Evolutionary conservation across 495 filamentous ascomycete species (phyloP), one percentile per base, ranked within the genome.

Genomic region (Echria macrotheca): DNA sequence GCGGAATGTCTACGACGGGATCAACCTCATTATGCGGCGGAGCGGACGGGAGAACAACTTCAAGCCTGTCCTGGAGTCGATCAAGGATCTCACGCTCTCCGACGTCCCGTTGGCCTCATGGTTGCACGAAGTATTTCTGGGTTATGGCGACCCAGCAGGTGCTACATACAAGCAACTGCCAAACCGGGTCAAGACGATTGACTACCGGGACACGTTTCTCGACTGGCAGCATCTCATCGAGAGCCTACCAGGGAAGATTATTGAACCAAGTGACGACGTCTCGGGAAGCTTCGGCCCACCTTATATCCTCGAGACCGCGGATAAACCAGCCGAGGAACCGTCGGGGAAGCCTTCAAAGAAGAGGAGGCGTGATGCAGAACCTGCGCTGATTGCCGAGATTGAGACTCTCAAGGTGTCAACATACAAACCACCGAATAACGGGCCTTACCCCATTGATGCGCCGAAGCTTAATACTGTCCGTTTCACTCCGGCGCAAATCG

Each of bases 91-190:
- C 21, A 84, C 88, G 4, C 76, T 95, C 22, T 88, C 90, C 2
- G 86, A 95, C 51, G 81, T 94, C 19, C 83, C 87, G 6, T 78
- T 96, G 32, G 89, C 94, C 2, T 77, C 84, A 10, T 99, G 93
- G 93, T 71, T 99, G 24, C 88, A 95, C 58, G 93, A 97, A 46
- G 91, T 96, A 5, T 97, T 99, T 69, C 76, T 99, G 12, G 93
- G 93, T 5, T 96, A 91, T 69, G 93, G 94, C 19, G 89, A 97
- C 66, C 91, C 93, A 28, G 78, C 87, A 18, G 80, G 85, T 39
- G 93, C 93, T 14, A 84, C 85, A 17, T 96, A 95, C 62, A 86
- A 85, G 19, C 81, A 88, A 39, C 74, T 98, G 9, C 67, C 89
- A 2, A 95, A 90, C 64, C 77, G 80, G 36, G 74, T 95, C 32